Percentiles rank a stretch among this genome's conserved stretches.
Evolutionary conservation across 1,284 basidiomycete genomes (phyloP).

Genomic region (Retiboletus flavoniger): DNA sequence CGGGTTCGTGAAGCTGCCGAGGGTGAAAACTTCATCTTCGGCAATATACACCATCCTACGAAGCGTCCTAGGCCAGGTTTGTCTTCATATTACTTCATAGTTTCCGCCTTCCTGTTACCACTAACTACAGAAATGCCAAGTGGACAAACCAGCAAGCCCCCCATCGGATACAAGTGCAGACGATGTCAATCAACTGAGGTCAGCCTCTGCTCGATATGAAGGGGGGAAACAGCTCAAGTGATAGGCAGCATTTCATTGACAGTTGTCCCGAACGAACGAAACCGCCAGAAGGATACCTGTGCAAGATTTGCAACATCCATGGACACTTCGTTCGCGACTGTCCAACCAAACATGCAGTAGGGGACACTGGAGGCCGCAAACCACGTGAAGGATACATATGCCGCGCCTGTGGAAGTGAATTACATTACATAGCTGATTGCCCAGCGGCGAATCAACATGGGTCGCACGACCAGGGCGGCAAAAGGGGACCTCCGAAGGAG

Average conservation of each 20-base stretch:
- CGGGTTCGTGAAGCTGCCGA: conserved; percentile 47
- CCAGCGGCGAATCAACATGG: conserved; percentile 55
- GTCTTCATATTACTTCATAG: conserved; percentile 15
- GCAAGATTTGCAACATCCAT: conserved; percentile 76
- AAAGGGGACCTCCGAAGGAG: conserved; percentile 68
- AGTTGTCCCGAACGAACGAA: conserved; percentile 71
- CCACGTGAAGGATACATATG: conserved; percentile 84
- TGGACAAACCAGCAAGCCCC: conserved; percentile 56
- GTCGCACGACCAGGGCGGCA: conserved; percentile 41
- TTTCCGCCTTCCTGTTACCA: not conserved
- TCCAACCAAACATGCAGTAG: conserved; percentile 70
- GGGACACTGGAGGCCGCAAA: conserved; percentile 76
- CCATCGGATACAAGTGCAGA: conserved; percentile 72
- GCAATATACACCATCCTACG: conserved; percentile 50
- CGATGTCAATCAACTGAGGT: conserved; percentile 77
- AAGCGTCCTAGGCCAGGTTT: conserved; percentile 58
- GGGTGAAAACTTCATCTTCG: conserved; percentile 69
- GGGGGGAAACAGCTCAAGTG: conserved; percentile 7
- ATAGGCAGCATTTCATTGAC: conserved; percentile 67
- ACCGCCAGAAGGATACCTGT: conserved; percentile 83
- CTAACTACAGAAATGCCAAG: conserved; percentile 24
- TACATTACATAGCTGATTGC: conserved; percentile 85
- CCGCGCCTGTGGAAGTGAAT: conserved; percentile 81
- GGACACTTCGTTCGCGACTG: conserved; percentile 88
- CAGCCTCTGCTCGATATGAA: conserved; percentile 14